Evolutionary conservation across 2,329 filamentous ascomycete species (phyloP), one percentile per base, ranked within the genome.

Genomic region (Zelopaecilomyces penicillatus): DNA sequence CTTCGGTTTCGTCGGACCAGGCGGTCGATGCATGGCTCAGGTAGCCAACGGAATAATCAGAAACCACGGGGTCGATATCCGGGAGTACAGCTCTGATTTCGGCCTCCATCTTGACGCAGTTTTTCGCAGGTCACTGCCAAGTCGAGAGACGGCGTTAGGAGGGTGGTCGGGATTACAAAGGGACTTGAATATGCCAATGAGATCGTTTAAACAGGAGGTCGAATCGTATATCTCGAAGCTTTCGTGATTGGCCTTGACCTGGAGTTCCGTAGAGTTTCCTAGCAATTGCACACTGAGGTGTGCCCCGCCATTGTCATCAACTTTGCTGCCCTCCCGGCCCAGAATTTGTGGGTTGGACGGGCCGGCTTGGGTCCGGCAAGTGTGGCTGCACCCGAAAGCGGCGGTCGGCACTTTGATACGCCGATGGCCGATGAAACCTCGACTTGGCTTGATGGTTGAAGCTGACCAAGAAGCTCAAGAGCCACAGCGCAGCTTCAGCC

Each of bases 41-140:
- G 63, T 97, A 98, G 46, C 93, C 93, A 53, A 88, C 87, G 37
- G 89, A 93, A 67, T 95, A 96, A 68, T 95, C 87, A 40, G 88
- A 90, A 54, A 96, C 74, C 51, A 95, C 76, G 47, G 85, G 87
- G 67, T 96, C 90, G 55, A 96, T 87, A 60, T 85, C 84, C 50
- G 89, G 89, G 55, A 95, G 79, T 55, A 88, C 80, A 50, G 83
- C 74, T 69, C 84, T 85, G 62, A 95, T 88, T 69, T 95, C 87
- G 59, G 85, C 75, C 66, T 95, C 89, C 89, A 95, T 95, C 52
- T 49, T 66, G 28, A 12, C 26, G 26, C 36, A 7, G 11, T 52
- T 49, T 66, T 35, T 32, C 26, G 26, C 36, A 7, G 11, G 10
- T 38, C 26, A 9, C 27, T 38, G 5, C 29, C 37, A 26, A 19